Conservation (phyloP, 2,329 filamentous ascomycete genomes). For the Mollisia scopiformis region DNA sequence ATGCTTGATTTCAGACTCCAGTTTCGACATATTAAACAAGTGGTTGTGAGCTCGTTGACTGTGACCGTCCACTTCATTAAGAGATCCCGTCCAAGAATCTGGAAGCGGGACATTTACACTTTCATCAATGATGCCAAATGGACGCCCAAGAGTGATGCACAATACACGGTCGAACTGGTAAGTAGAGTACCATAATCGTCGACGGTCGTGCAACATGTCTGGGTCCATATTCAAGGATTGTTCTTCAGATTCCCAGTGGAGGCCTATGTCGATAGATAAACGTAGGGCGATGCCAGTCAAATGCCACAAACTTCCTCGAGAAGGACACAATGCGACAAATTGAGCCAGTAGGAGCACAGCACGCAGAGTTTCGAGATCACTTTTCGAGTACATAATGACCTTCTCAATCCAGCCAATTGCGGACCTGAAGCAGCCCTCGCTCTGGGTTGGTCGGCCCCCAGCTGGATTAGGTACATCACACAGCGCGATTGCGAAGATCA, state of each 20-base stretch:
- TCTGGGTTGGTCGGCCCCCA: conserved; percentile 31
- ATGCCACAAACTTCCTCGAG: conserved; percentile 39
- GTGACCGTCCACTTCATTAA: conserved; percentile 22
- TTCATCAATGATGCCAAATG: conserved; percentile 36
- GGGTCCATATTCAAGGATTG: conserved; percentile 27
- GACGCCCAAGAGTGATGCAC: conserved; percentile 34
- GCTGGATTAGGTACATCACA: conserved; percentile 31
- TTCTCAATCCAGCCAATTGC: conserved; percentile 36
- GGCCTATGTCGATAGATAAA: conserved; percentile 37
- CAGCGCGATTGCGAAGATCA: conserved; percentile 39
- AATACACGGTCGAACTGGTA: conserved; percentile 36
- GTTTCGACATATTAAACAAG: conserved; percentile 33
- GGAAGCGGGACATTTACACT: conserved; percentile 31
- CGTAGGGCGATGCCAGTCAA: conserved; percentile 39
- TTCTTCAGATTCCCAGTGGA: conserved; percentile 37
- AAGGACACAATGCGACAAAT: conserved; percentile 38
- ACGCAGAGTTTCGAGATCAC: conserved; percentile 38
- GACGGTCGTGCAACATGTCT: conserved; percentile 30
- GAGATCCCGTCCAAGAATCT: conserved; percentile 24
- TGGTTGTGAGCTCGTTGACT: conserved; percentile 37
- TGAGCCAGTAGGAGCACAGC: conserved; percentile 38
- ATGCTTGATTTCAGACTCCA: conserved; percentile 41
- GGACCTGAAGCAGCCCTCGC: conserved; percentile 41
- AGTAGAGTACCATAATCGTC: conserved; percentile 33
- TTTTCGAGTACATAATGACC: conserved; percentile 36